Evolutionary conservation across 352 stramenopile genomes (phyloP).

Genomic region (Thraustochytrium sp.): DNA sequence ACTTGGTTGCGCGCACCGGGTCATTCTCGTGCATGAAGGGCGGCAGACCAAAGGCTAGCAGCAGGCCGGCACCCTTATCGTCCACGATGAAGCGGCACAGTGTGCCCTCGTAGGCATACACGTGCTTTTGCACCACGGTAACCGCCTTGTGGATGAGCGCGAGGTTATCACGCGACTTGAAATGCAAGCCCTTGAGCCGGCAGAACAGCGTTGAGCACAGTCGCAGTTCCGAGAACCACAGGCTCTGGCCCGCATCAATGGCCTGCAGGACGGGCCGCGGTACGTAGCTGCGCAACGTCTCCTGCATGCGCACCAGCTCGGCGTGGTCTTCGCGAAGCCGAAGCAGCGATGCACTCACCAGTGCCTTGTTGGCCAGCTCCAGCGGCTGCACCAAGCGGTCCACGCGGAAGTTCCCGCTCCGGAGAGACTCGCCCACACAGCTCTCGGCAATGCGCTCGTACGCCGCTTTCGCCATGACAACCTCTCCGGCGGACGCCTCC

Average conservation of each 20-base stretch:
- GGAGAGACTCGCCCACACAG: neutral
- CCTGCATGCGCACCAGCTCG: neutral
- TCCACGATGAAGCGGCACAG: conserved; percentile 92
- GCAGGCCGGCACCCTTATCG: conserved; percentile 84
- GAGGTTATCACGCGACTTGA: conserved; percentile 46
- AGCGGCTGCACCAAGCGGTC: neutral
- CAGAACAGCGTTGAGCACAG: conserved; percentile 44
- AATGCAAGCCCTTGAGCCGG: conserved; percentile 23
- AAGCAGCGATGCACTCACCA: neutral
- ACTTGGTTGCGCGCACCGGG: conserved; percentile 75
- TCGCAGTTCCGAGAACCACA: conserved; percentile 42
- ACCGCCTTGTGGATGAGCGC: conserved; percentile 53
- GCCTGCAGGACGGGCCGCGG: conserved; percentile 34
- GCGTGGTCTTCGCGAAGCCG: neutral
- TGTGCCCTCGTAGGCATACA: conserved; percentile 87
- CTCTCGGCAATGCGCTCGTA: conserved; percentile 3
- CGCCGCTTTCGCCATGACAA: conserved; percentile 37
- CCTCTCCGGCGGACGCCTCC: conserved; percentile 18
- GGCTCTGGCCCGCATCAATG: conserved; percentile 28
- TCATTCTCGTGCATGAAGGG: conserved; percentile 86
- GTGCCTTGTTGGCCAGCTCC: neutral
- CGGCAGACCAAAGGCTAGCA: conserved; percentile 78
- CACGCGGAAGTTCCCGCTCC: conserved; percentile 38
- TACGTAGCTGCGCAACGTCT: conserved; percentile 25
- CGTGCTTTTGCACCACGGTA: conserved; percentile 72